Evolutionary conservation across 441 rosid genomes (phyloP).

Genomic region (Lepidium campestre): DNA sequence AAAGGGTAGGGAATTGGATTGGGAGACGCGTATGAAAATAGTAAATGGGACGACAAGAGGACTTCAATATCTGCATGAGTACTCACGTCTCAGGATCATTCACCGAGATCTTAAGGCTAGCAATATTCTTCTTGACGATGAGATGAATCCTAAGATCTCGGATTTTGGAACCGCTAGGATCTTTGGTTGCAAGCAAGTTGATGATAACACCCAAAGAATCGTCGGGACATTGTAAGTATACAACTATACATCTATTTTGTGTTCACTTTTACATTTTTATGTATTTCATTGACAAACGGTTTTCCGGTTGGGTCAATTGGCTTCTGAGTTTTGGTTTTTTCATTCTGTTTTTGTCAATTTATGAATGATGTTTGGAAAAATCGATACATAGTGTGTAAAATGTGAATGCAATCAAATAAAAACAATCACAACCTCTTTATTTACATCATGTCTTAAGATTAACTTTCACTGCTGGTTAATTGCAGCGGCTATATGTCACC

Average conservation of each 20-base stretch:
- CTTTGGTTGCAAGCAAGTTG: conserved; percentile 24
- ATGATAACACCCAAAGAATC: conserved; percentile 26
- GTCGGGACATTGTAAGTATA: conserved; percentile 39
- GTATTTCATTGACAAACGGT: no score
- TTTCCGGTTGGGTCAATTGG: no score
- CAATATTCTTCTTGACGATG: conserved; percentile 29
- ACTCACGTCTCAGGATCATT: conserved; percentile 34
- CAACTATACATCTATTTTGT: no score
- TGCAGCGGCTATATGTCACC: conserved; percentile 36
- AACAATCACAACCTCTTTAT: no score
- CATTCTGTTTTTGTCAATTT: neutral
- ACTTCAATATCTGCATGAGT: conserved; percentile 39
- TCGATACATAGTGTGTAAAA: neutral
- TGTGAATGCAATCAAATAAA: no score
- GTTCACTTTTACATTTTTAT: no score
- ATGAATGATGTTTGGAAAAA: neutral
- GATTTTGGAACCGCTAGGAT: conserved; percentile 44
- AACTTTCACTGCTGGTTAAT: neutral
- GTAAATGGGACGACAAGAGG: conserved; percentile 37
- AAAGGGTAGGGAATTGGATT: neutral
- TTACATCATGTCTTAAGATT: neutral
- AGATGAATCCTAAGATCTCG: conserved; percentile 37
- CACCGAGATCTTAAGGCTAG: conserved; percentile 40
- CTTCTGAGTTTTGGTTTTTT: neutral
- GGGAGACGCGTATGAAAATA: conserved; percentile 21